Evolutionary conservation across 768 basidiomycete species (phyloP), one percentile per base, ranked within the genome.

Genomic region (Leucogyrophana mollusca): DNA sequence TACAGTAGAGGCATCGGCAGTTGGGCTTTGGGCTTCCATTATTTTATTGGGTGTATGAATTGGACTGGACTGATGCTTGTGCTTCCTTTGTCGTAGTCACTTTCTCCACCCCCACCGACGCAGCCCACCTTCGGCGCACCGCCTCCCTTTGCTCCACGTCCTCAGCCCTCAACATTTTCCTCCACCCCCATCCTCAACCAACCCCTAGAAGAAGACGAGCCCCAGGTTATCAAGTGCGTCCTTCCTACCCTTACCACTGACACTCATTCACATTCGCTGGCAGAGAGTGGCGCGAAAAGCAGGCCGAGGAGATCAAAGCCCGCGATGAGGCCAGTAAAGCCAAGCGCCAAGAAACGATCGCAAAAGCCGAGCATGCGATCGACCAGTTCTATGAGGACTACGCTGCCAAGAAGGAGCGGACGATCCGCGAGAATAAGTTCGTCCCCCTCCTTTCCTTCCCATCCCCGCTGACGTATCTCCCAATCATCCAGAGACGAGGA

Each of bases 351-450:
- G 91, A 93, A 54, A 90, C 84, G 24, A 83, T 94, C 55, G 73
- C 77, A 37, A 88, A 82, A 61, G 94, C 94, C 16, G 90, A 94
- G 60, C 78, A 81, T 52, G 74, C 86, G 34, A 93, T 95, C 52
- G 92, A 94, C 68, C 83, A 87, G 53, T 94, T 94, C 64, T 94
- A 94, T 59, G 87, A 90, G 60, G 79, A 86, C 41, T 93, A 98
- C 62, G 79, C 90, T 27, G 74, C 76, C 49, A 89, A 90, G 74
- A 95, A 94, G 70, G 90, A 94, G 71, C 80, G 80, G 63, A 83
- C 83, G 54, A 96, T 99, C 56, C 76, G 87, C 37, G 87, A 94
- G 66, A 99, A 98, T 79, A 98, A 99, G 95, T 96, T 20, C 25
- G 45, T 48, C 21, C 1, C 32, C 30, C 44, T 34, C 43, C 35